Percentiles rank a stretch among this genome's conserved stretches.
phyloP scores from a whole-genome alignment of 768 basidiomycete species.

The Panaeolus cyanescens region DNA sequence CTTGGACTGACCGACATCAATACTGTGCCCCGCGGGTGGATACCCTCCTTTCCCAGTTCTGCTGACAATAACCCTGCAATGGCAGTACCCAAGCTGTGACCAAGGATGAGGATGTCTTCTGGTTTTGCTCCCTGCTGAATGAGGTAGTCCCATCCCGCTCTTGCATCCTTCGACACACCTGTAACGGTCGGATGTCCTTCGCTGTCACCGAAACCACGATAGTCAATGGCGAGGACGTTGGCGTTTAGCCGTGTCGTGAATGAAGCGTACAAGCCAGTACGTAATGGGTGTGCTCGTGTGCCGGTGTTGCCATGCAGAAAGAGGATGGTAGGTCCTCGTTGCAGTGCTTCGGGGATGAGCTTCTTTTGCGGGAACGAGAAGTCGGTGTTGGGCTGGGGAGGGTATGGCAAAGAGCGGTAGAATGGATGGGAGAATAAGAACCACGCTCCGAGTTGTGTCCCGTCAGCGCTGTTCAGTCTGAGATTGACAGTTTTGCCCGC shows the following conservation, averaged over 20 bases:
- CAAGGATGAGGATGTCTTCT: conserved; percentile 60
- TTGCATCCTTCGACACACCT: conserved; percentile 62
- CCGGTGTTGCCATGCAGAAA: conserved; percentile 79
- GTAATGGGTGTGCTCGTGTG: conserved; percentile 54
- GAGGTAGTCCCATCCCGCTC: conserved; percentile 67
- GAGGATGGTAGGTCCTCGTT: conserved; percentile 56
- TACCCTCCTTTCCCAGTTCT: conserved; percentile 45
- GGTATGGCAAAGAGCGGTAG: conserved; percentile 38
- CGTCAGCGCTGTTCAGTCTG: conserved; percentile 60
- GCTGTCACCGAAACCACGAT: conserved; percentile 78
- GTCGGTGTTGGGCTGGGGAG: conserved; percentile 35
- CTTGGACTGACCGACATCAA: conserved; percentile 40
- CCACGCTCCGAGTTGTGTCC: conserved; percentile 67
- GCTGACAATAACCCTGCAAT: conserved; percentile 52
- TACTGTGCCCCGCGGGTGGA: conserved; percentile 46
- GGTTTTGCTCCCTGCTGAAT: conserved; percentile 47
- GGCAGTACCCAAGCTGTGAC: conserved; percentile 79
- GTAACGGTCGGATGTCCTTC: conserved; percentile 59
- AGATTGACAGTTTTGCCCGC: conserved; percentile 66
- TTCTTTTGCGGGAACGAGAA: conserved; percentile 26
- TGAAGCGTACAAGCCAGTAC: conserved; percentile 51
- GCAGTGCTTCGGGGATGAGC: conserved; percentile 29
- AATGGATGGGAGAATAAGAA: conserved; percentile 57
- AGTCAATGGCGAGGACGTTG: conserved; percentile 72
- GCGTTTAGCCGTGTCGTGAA: conserved; percentile 52